Evolutionary conservation across 805 yeast genomes (phyloP), one percentile per base, ranked within the genome.

Genomic region (Ogataea chonburiensis): DNA sequence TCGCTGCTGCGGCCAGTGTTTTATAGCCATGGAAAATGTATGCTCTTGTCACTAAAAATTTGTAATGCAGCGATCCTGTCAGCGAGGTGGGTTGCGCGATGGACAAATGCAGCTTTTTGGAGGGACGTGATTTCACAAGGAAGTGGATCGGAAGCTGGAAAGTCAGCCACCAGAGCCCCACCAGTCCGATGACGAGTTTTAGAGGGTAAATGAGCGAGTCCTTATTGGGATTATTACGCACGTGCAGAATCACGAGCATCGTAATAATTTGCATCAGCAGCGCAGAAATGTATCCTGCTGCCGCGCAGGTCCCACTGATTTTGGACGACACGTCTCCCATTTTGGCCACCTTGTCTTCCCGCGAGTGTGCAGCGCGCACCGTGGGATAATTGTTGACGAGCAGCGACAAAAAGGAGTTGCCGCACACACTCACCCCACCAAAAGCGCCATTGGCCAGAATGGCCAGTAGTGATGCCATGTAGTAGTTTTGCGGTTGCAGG

Each of bases 371-470:
- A 1, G 19, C 12, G 8, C 40, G 34, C 7, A 44, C 43, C 7
- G 28, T 20, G 18, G 43, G 38, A 32, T 65, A 64, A 39, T 71
- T 70, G 11, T 68, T 59, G 2, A 77, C 82, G 23, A 84, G 58
- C 1, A 74, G 66, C 0, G 93, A 88, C 27, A 84, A 56, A 46
- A 76, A 75, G 1, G 93, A 79, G 55, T 84, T 85, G 5, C 88
- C 89, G 46, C 88, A 81, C 8, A 84, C 91, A 37, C 79, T 79
- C 3, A 81, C 86, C 7, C 83, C 86, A 1, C 94, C 94, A 58
- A 75, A 84, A 15, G 83, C 73, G 11, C 81, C 67, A 49, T 81
- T 84, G 1, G 86, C 81, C 0, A 78, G 31, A 5, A 82, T 69
- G 11, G 85, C 81, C 11, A 79, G 57, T 1, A 75, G 15, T 0